Percentiles rank a stretch among this genome's conserved stretches.
phyloP scores from a whole-genome alignment of 108 stramenopile genomes.

The Pseudonitzschia delicatissima region DNA sequence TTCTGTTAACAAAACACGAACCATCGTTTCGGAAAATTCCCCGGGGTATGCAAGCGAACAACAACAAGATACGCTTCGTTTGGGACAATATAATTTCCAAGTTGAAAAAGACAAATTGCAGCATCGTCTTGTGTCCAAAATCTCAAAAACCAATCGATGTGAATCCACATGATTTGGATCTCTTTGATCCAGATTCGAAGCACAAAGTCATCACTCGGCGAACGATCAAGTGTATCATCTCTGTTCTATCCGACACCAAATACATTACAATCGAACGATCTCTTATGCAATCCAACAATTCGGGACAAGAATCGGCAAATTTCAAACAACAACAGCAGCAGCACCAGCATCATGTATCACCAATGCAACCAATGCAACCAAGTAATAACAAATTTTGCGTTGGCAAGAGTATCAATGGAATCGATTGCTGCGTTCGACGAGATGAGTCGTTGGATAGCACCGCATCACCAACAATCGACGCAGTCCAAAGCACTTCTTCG shows the following conservation, averaged over 20 bases:
- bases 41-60: not conserved
- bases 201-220: not conserved
- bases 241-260: not conserved
- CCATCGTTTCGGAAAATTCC: not conserved
- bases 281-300: not conserved
- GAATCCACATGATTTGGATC: not conserved
- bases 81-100: slow-evolving; percentile 4
- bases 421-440: too few relatives aligned
- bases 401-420: too few relatives aligned
- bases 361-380: too few relatives aligned
- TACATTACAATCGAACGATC: not conserved
- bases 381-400: too few relatives aligned
- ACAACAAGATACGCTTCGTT: not conserved
- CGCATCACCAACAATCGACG: too few relatives aligned
- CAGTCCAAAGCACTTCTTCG: too few relatives aligned
- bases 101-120: not conserved
- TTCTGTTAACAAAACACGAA: not conserved
- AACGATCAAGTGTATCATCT: not conserved
- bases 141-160: not conserved
- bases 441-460: too few relatives aligned
- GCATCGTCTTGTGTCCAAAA: not conserved
- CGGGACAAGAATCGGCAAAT: not conserved
- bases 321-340: not conserved
- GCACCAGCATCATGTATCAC: too few relatives aligned
- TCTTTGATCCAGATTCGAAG: not conserved